Conservation (phyloP, 352 stramenopile genomes). For the Aphanomyces invadans region DNA sequence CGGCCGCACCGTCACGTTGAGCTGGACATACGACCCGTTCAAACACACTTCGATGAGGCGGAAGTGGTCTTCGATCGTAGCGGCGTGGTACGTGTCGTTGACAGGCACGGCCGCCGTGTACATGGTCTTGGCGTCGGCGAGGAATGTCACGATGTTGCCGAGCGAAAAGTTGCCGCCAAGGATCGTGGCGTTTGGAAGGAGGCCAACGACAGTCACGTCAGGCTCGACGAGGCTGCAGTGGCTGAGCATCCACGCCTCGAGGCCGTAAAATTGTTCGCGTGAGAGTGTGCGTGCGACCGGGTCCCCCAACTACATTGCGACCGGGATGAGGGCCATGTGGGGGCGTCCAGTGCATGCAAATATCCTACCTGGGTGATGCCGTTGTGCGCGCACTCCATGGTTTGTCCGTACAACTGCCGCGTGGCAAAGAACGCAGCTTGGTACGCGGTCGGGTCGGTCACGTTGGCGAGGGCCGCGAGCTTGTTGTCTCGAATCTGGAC, state of each 20-base stretch:
- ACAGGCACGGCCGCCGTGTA: not conserved
- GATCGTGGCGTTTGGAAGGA: not conserved
- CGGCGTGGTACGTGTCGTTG: not conserved
- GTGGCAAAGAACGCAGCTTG: not conserved
- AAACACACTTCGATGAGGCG: not conserved
- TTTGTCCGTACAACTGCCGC: not conserved
- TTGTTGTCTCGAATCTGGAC: constrained; percentile 8
- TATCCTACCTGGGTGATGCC: not conserved
- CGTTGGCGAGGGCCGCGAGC: not conserved
- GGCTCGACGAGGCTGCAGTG: not conserved
- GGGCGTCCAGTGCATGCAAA: too few relatives aligned
- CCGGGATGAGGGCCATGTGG: too few relatives aligned
- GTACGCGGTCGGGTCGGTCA: not conserved
- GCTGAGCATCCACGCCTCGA: not conserved
- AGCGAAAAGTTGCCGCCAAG: not conserved
- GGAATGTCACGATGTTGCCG: not conserved
- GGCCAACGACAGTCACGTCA: not conserved
- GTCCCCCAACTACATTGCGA: not conserved
- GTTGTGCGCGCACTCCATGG: not conserved
- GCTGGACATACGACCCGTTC: not conserved
- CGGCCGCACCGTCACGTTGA: not conserved
- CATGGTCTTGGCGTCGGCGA: not conserved
- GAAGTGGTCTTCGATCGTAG: constrained; percentile 3
- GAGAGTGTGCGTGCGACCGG: not conserved
- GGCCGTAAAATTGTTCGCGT: constrained; percentile 8